Evolutionary conservation across 192 early-diverging fungal genomes (phyloP), one percentile per base, ranked within the genome.

Genomic region (Globomyces pollinis-pini): DNA sequence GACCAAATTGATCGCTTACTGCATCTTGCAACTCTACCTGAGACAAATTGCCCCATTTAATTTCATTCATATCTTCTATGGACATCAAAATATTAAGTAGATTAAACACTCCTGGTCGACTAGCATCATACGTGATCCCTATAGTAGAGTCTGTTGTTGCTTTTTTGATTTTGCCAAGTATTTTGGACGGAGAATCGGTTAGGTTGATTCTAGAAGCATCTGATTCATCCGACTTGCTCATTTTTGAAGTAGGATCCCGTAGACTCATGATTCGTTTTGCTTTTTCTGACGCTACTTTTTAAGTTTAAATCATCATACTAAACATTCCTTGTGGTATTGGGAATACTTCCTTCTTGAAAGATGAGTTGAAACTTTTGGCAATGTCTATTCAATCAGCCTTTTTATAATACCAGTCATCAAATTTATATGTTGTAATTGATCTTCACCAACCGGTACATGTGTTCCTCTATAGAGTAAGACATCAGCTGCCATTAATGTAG

Each of bases 361-460:
- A 75, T 23, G 85, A 84, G 77, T 94, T 94, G 63, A 93, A 89
- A 29, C 78, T 77, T 8, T 65, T 43, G 1, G 81, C 86, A 39
- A 91, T 78, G 66, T 91, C 89, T n/a, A n/a, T n/a, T n/a, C n/a
- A n/a, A n/a, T n/a, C n/a, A n/a, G n/a, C n/a, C n/a, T n/a, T n/a
- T n/a, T n/a, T n/a, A n/a, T n/a, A n/a, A n/a, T n/a, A n/a, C n/a
- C n/a, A n/a, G 83, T 77, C 0, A 91, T 76, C 26, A 97, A 69
- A 61, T 97, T 89, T 35, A 97, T 57, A 61, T 97, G 94, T 65
- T 94, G 94, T 8, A 86, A 59, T 57, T 97, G 92, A 70, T 97
- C 94, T 43, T 90, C 91, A 29, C 94, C 94, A 5, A 97, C 87
- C 0, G 94, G 94, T 7, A 97, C 83, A 49, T 91, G 78, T 3